Conservation (phyloP, 805 yeast species). For the Candida dajiaensis region DNA sequence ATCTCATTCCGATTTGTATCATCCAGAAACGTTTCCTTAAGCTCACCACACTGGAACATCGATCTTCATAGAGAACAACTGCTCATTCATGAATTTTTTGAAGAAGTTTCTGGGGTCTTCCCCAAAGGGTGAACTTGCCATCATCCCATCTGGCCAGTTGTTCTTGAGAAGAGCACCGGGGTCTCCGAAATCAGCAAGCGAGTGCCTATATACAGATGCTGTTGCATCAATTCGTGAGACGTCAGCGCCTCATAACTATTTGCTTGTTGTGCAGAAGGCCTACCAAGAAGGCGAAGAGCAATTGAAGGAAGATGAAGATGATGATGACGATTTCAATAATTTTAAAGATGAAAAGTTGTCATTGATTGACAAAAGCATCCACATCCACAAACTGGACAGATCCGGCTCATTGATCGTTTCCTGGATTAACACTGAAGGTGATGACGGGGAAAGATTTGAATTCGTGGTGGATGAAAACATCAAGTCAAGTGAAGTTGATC, state of each 20-base stretch:
- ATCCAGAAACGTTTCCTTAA: too few relatives aligned
- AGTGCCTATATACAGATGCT: slow-evolving; percentile 79
- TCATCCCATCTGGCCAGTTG: slow-evolving; percentile 75
- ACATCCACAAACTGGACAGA: slow-evolving; percentile 45
- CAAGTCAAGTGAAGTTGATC: slow-evolving; percentile 44
- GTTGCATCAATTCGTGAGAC: slow-evolving; percentile 66
- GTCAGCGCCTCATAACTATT: slow-evolving; percentile 59
- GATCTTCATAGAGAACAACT: neutral
- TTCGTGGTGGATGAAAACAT: slow-evolving; percentile 63
- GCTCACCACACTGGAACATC: neutral
- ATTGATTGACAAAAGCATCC: slow-evolving; percentile 54
- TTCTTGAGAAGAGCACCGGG: slow-evolving; percentile 65
- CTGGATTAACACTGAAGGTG: slow-evolving; percentile 86
- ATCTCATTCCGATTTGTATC: neutral
- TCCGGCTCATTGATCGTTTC: slow-evolving; percentile 55
- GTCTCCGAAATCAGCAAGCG: slow-evolving; percentile 84
- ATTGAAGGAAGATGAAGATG: slow-evolving; percentile 44
- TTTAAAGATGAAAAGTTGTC: slow-evolving; percentile 65
- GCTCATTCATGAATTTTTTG: slow-evolving; percentile 57
- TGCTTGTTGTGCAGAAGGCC: slow-evolving; percentile 63
- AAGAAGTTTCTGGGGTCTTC: slow-evolving; percentile 55
- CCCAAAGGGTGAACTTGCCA: slow-evolving; percentile 54
- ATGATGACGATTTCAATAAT: slow-evolving; percentile 31
- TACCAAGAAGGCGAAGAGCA: slow-evolving; percentile 61
- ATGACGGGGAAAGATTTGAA: slow-evolving; percentile 77